Conservation (phyloP, 1,284 basidiomycete species). For the Prillingera fragicola region DNA sequence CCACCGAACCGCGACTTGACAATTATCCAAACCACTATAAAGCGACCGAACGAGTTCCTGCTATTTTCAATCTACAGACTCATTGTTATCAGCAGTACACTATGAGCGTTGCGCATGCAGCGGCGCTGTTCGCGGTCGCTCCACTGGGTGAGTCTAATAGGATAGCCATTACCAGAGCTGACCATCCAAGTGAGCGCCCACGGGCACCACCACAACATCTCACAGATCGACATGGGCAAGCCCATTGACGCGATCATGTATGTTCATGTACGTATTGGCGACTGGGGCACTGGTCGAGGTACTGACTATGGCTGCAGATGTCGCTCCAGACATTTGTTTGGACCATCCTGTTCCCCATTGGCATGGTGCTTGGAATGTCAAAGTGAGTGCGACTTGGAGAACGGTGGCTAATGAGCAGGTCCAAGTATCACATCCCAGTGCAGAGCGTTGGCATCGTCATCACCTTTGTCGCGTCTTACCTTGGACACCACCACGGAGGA, state of each 20-base stretch:
- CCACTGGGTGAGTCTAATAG: too few relatives aligned
- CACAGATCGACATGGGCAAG: conserved; percentile 61
- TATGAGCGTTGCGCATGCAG: too few relatives aligned
- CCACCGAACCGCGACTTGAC: too few relatives aligned
- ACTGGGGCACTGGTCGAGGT: background rate
- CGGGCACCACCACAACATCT: conserved; percentile 57
- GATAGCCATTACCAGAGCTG: too few relatives aligned
- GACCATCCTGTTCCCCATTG: conserved; percentile 75
- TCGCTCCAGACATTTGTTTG: conserved; percentile 67
- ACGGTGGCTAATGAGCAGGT: conserved; percentile 25
- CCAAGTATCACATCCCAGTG: conserved; percentile 76
- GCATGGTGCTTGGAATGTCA: conserved; percentile 78
- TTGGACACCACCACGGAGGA: conserved; percentile 76
- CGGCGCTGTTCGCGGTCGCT: too few relatives aligned
- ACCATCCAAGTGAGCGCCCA: conserved; percentile 37
- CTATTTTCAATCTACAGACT: too few relatives aligned
- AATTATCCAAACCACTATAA: too few relatives aligned
- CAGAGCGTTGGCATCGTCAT: conserved; percentile 67
- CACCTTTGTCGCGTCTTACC: conserved; percentile 63
- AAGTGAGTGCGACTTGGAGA: conserved; percentile 50
- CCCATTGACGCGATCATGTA: conserved; percentile 71
- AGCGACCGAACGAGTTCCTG: too few relatives aligned
- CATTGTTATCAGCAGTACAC: too few relatives aligned
- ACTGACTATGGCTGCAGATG: conserved; percentile 48
- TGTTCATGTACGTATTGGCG: conserved; percentile 56